Evolutionary conservation across 805 yeast species (phyloP), one percentile per base, ranked within the genome.

Genomic region (Metschnikowia hibisci): DNA sequence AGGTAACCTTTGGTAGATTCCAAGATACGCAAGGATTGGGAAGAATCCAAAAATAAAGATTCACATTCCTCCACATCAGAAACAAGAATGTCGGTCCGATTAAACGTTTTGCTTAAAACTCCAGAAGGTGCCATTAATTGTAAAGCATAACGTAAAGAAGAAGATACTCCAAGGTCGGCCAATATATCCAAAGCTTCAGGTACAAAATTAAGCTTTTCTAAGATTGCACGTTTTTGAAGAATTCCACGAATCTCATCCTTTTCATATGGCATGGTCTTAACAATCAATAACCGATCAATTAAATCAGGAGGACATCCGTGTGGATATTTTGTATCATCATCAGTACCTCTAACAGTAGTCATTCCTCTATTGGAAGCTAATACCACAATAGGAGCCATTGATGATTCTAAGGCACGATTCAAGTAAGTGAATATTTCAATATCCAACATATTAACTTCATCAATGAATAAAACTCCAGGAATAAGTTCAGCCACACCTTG

Each of bases 371-470:
- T 93, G 6, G 98, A 88, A 28, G 99, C 99, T 62, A 93, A 77
- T 2, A 93, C 89, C 28, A 93, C 99, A 43, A 93, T 80, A 34
- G 99, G 99, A 2, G 97, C 91, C 61, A 93, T 86, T 22, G 84
- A 71, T 39, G 90, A 82, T 67, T 93, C 99, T 51, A 93, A 74
- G 8, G 98, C 98, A 52, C 95, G 78, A 73, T 93, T 93, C 58
- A 93, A 73, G 64, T 87, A 93, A 10, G 99, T 87, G 71, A 93
- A 93, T 63, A 95, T 87, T 73, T 93, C 99, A 50, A 93, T 84
- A 62, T 93, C 99, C 56, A 93, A 76, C 99, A 93, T 93, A 70
- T 93, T 95, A 34, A 90, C 98, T 71, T 93, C 99, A 67, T 93
- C 99, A 55, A 93, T 93, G 66, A 93, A 93, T 56, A 93, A 73